Evolutionary conservation across 768 basidiomycete genomes (phyloP).

Genomic region (Tricholoma furcatifolium): DNA sequence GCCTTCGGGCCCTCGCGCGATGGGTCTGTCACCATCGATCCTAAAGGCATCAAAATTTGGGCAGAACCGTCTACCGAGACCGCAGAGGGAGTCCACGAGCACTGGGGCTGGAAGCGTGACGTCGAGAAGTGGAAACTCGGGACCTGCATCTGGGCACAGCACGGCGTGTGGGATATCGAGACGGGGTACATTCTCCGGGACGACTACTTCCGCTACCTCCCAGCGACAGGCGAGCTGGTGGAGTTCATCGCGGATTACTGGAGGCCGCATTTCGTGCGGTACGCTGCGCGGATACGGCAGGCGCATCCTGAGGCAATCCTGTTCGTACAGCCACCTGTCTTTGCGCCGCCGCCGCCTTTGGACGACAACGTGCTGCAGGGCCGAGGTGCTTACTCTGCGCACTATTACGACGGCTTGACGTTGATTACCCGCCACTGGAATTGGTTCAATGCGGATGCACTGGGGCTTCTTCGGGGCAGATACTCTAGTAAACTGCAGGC

Average conservation of each 20-base stretch:
- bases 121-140: slow-evolving; percentile 66
- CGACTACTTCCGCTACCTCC: slow-evolving; percentile 68
- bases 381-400: slow-evolving; percentile 70
- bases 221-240: slow-evolving; percentile 42
- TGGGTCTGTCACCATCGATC: slow-evolving; percentile 82
- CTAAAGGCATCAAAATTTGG: slow-evolving; percentile 81
- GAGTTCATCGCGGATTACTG: slow-evolving; percentile 81
- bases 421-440: slow-evolving; percentile 93
- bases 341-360: slow-evolving; percentile 69
- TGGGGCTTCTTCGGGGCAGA: slow-evolving; percentile 87
- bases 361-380: slow-evolving; percentile 56
- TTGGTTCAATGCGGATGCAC: slow-evolving; percentile 93
- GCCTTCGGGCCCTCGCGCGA: slow-evolving; percentile 71
- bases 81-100: slow-evolving; percentile 52
- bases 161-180: slow-evolving; percentile 85
- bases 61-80: slow-evolving; percentile 43
- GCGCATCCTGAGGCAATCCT: slow-evolving; percentile 80
- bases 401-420: slow-evolving; percentile 96
- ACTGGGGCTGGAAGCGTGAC: slow-evolving; percentile 86
- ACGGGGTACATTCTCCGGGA: slow-evolving; percentile 65
- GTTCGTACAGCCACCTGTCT: slow-evolving; percentile 93
- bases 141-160: slow-evolving; percentile 82
- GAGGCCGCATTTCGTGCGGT: slow-evolving; percentile 66
- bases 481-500: slow-evolving; percentile 68
- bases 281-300: slow-evolving; percentile 54